Evolutionary conservation across 495 filamentous ascomycete species (phyloP).

Genomic region (Hyaloscypha finlandica): DNA sequence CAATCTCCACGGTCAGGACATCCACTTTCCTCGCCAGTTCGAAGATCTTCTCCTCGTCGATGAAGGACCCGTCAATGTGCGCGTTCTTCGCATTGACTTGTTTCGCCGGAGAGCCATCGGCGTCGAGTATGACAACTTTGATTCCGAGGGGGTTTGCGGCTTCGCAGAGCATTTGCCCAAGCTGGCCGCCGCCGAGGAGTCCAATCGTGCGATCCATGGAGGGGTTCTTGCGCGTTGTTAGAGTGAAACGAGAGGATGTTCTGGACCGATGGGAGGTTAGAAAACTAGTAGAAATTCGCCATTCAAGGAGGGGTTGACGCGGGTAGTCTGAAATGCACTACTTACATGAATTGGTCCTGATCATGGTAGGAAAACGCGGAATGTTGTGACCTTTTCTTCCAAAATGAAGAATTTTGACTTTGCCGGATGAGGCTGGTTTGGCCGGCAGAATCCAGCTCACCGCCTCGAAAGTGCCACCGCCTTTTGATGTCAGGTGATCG

Average conservation of each 20-base stretch:
- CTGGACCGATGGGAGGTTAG: no score
- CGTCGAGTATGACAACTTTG: slow-evolving; percentile 78
- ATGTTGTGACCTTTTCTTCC: neutral
- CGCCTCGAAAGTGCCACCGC: neutral
- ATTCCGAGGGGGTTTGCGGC: slow-evolving; percentile 86
- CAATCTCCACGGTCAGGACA: slow-evolving; percentile 93
- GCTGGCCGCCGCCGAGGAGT: slow-evolving; percentile 77
- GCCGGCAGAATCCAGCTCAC: neutral
- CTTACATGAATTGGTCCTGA: slow-evolving; percentile 3
- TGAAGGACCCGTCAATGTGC: slow-evolving; percentile 86
- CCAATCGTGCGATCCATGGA: slow-evolving; percentile 52
- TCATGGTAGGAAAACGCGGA: neutral
- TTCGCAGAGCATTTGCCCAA: slow-evolving; percentile 95
- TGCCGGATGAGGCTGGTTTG: neutral
- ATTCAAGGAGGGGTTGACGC: neutral
- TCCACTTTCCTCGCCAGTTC: slow-evolving; percentile 77
- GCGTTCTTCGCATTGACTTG: slow-evolving; percentile 75
- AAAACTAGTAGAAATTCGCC: no score
- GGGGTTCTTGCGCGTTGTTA: neutral
- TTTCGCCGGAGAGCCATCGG: slow-evolving; percentile 79
- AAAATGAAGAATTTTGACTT: slow-evolving; percentile 9
- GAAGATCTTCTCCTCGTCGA: slow-evolving; percentile 72
- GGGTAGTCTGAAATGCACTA: neutral
- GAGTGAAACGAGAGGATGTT: neutral
- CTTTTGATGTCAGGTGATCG: neutral